phyloP scores from a whole-genome alignment of 2,329 filamentous ascomycete genomes.

The Epicoccum nigrum region DNA sequence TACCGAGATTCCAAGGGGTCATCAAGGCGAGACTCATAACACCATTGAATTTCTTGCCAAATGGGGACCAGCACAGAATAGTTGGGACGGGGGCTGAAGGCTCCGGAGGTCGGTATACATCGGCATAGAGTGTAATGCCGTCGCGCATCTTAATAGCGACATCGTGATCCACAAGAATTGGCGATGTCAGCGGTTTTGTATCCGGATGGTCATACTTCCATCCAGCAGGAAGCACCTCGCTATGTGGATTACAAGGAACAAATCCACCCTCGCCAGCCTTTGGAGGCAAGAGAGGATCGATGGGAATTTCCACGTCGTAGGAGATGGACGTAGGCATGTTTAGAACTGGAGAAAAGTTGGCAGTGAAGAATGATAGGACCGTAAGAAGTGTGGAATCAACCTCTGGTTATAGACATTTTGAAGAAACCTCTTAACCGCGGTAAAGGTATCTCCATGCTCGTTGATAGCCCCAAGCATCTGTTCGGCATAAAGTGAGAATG shows the following conservation, averaged over 20 bases:
- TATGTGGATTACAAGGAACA: neutral
- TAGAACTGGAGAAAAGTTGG: neutral
- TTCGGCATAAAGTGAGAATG: neutral
- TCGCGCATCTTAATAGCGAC: slow-evolving; percentile 1
- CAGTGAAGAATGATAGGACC: neutral
- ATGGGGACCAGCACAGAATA: neutral
- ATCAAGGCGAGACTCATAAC: neutral
- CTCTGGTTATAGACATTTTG: neutral
- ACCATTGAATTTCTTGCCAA: slow-evolving; percentile 1
- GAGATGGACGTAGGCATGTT: neutral
- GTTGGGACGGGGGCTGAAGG: neutral
- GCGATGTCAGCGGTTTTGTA: neutral
- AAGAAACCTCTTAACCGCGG: neutral
- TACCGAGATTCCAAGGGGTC: neutral
- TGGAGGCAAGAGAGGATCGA: neutral
- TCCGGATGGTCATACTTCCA: neutral
- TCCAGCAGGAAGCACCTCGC: neutral
- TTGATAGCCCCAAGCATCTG: neutral
- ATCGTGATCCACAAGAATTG: neutral
- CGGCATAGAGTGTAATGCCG: neutral
- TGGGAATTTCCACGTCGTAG: neutral
- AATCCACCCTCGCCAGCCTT: neutral
- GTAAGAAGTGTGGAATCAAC: neutral
- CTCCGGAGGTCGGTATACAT: neutral
- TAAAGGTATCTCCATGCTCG: neutral